Evolutionary conservation across 768 basidiomycete genomes (phyloP).

Genomic region (Hericium alpestre): DNA sequence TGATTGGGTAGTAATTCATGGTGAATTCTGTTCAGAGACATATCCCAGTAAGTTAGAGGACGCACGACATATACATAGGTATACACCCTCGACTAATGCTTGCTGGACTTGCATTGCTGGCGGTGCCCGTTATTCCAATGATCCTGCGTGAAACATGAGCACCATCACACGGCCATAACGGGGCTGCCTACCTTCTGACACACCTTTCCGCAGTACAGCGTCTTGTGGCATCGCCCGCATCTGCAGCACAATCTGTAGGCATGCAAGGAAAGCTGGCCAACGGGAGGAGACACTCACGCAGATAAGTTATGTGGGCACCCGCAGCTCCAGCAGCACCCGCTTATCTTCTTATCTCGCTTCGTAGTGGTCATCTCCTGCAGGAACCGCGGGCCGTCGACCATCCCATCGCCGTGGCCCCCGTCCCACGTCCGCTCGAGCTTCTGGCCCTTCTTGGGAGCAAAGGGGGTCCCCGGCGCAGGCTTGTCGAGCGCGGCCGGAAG

Average conservation of each 20-base stretch:
- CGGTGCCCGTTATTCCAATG: not conserved
- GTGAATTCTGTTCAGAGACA: too few relatives aligned
- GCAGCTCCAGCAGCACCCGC: conserved; percentile 1
- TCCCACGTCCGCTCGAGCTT: not conserved
- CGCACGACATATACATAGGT: too few relatives aligned
- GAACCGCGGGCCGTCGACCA: not conserved
- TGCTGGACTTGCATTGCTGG: not conserved
- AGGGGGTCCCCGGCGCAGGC: too few relatives aligned
- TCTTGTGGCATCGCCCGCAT: not conserved
- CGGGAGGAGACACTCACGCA: not conserved
- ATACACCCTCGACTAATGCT: not conserved
- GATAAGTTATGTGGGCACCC: not conserved
- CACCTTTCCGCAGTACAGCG: not conserved
- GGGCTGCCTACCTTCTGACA: not conserved
- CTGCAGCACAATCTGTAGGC: not conserved
- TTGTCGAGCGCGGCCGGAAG: too few relatives aligned
- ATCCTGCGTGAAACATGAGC: not conserved
- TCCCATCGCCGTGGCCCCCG: not conserved
- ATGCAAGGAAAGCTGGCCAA: not conserved
- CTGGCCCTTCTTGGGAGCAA: conserved; percentile 1
- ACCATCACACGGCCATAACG: too few relatives aligned
- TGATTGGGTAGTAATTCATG: too few relatives aligned
- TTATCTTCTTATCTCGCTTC: not conserved
- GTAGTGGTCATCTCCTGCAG: not conserved
- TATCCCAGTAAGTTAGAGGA: too few relatives aligned